A percentile compares a stretch with the other conserved stretches of the same genome.
Conservation (phyloP, 495 filamentous ascomycete genomes). For the Aspergillus sclerotiicarbonarius region DNA sequence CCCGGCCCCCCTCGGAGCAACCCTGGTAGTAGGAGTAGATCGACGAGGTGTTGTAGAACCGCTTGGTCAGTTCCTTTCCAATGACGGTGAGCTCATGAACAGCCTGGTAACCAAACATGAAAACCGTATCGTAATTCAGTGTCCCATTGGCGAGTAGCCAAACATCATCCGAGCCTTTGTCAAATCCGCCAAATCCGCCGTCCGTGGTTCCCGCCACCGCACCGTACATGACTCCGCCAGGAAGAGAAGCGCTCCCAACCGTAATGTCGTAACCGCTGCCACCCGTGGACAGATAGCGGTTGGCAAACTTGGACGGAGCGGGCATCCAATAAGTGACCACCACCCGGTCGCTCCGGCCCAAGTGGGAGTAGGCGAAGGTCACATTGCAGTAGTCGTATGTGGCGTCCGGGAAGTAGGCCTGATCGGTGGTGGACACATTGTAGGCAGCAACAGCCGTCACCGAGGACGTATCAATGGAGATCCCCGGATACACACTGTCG, state of each 20-base stretch:
- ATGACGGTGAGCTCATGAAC: slow-evolving; percentile 27
- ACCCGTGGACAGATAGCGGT: slow-evolving; percentile 42
- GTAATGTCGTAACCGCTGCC: slow-evolving; percentile 46
- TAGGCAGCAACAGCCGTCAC: slow-evolving; percentile 24
- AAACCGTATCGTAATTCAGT: slow-evolving; percentile 38
- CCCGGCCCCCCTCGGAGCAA: slow-evolving; percentile 54
- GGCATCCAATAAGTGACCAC: slow-evolving; percentile 40
- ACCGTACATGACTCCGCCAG: slow-evolving; percentile 40
- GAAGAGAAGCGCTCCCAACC: slow-evolving; percentile 30
- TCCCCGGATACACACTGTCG: neutral
- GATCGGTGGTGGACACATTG: slow-evolving; percentile 26
- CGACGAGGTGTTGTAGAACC: slow-evolving; percentile 37
- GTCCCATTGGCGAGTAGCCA: slow-evolving; percentile 42
- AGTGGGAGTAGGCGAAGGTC: slow-evolving; percentile 43
- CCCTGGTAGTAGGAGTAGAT: slow-evolving; percentile 53
- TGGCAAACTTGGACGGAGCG: slow-evolving; percentile 33
- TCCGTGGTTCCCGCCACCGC: slow-evolving; percentile 44
- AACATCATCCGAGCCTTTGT: slow-evolving; percentile 27
- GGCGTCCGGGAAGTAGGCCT: slow-evolving; percentile 18
- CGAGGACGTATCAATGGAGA: slow-evolving; percentile 27
- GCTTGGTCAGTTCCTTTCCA: slow-evolving; percentile 38
- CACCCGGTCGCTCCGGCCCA: slow-evolving; percentile 30
- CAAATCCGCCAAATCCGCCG: slow-evolving; percentile 48
- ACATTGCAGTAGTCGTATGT: slow-evolving; percentile 32
- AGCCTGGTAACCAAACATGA: slow-evolving; percentile 43